Evolutionary conservation across 2,329 filamentous ascomycete genomes (phyloP).

Genomic region (Epichloe coenophiala): DNA sequence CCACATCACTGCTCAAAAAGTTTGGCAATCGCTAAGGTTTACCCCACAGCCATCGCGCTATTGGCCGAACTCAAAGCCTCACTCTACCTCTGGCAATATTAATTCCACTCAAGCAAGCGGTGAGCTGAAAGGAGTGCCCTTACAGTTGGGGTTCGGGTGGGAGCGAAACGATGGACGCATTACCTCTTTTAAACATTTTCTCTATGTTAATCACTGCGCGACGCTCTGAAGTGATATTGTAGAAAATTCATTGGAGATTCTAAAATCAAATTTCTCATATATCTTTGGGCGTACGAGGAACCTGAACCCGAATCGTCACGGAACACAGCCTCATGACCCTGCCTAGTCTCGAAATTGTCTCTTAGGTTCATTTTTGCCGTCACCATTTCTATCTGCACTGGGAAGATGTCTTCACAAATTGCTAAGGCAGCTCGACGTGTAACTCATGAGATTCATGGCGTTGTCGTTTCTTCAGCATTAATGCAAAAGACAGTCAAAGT

Average conservation of each 20-base stretch:
- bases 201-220: no score
- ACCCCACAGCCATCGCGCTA: neutral
- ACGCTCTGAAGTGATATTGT: no score
- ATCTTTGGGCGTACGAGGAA: neutral
- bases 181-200: no score
- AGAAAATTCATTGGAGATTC: no score
- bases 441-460: slow-evolving; percentile 44
- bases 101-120: neutral
- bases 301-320: neutral
- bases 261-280: neutral
- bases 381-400: neutral
- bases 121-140: neutral
- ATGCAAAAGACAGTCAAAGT: slow-evolving; percentile 75
- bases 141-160: no score
- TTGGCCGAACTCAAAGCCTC: neutral
- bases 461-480: slow-evolving; percentile 64
- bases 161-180: no score
- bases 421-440: slow-evolving; percentile 28
- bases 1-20: neutral
- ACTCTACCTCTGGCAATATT: neutral
- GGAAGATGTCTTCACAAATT: slow-evolving; percentile 26
- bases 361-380: neutral
- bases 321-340: neutral
- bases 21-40: neutral
- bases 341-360: neutral